Base-by-base conservation (phyloP, 2,329 filamentous ascomycete genomes). In the Alternaria incomplexa region DNA sequence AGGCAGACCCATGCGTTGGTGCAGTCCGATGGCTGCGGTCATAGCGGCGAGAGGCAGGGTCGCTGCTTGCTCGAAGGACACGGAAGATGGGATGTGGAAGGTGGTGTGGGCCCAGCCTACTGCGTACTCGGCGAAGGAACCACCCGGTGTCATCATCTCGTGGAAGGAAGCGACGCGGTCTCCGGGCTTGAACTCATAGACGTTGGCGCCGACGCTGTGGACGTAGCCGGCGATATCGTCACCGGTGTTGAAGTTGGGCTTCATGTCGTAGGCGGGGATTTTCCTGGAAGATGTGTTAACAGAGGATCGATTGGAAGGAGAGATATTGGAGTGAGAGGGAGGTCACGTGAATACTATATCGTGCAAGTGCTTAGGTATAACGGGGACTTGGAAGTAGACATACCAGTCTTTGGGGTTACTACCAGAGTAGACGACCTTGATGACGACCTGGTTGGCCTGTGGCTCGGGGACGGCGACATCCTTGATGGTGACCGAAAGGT, bases 71-170 rank as follows among this genome's bases (percentile, higher is more conserved):
- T 89, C 85, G 56, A 86, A 88, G 20, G 80, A 82, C 3, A 81
- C 81, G 17, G 80, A 75, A 30, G 79, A 64, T 0, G 87, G 85
- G 17, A 88, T 78, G 66, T 84, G 85, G 70, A 89, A 88, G 0
- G 87, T 88, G 0, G 87, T 87, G 68, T 86, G 81, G 32, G 83
- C 81, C 77, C 81, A 85, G 0, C 85, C 84, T 11, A 90, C 77
- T 3, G 87, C 85, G 66, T 90, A 90, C 70, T 90, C 88, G 4
- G 88, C 89, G 63, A 85, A 91, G 8, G 81, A 83, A 3, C 89
- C 89, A 36, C 82, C 73, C 0, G 83, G 80, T 0, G 79, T 77
- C 46, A 77, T 68, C 83, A 90, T 88, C 64, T 87, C 79, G 65
- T 85, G 83, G 78, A 88, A 87, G 4, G 84, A 85, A 9, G 85